Evolutionary conservation across 2,329 filamentous ascomycete species (phyloP).

Genomic region (Diaporthe citri): DNA sequence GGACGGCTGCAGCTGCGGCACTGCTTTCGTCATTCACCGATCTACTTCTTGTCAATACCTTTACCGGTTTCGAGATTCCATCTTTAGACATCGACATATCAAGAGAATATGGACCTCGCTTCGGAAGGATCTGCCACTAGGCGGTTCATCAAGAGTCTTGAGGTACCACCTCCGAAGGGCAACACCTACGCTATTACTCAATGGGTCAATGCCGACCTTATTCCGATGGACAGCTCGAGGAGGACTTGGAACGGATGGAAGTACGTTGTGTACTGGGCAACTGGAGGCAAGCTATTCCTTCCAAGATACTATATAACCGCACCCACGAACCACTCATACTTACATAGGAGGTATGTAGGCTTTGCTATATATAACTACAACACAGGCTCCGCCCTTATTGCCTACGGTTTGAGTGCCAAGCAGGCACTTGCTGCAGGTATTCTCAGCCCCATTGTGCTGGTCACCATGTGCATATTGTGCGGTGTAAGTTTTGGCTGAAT

Average conservation of each 20-base stretch:
- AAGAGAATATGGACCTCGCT: conserved; percentile 20
- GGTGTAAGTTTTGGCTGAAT: conserved; percentile 17
- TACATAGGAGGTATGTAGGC: background rate
- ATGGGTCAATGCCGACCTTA: conserved; percentile 33
- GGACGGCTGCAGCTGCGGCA: background rate
- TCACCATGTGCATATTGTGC: conserved; percentile 30
- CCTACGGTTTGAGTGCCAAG: conserved; percentile 33
- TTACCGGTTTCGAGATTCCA: background rate
- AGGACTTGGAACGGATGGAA: conserved; percentile 35
- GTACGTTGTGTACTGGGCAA: conserved; percentile 35
- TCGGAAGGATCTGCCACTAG: conserved; percentile 21
- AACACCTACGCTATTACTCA: conserved; percentile 28
- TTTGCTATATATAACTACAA: conserved; percentile 37
- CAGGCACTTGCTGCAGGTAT: conserved; percentile 32
- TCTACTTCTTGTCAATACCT: background rate
- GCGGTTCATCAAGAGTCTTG: conserved; percentile 21
- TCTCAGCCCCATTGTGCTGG: conserved; percentile 30
- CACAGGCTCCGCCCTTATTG: conserved; percentile 32
- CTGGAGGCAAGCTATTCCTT: conserved; percentile 22
- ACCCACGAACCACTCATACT: background rate
- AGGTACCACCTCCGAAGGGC: conserved; percentile 22
- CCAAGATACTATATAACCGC: background rate
- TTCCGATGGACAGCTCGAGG: conserved; percentile 33
- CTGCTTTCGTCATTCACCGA: background rate
- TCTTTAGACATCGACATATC: background rate